A percentile compares a stretch with the other conserved stretches of the same genome.
Conservation (phyloP, 371 early-diverging fungal species). For the Entomophthora muscae region DNA sequence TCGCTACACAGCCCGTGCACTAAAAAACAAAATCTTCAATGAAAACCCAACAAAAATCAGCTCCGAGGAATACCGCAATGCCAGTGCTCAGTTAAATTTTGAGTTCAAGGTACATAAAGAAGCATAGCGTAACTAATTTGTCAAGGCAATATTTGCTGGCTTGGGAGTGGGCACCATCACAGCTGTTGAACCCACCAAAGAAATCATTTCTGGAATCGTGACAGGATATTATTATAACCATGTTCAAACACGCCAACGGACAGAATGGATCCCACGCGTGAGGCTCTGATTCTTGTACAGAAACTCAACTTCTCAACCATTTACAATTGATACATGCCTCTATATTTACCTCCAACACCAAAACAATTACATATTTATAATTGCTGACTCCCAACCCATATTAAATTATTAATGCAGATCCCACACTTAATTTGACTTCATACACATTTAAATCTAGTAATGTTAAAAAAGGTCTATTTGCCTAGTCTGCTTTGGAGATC, state of each 20-base stretch:
- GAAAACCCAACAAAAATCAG: background rate
- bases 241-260: background rate
- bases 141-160: slow-evolving; percentile 6
- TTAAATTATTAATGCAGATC: too few relatives aligned
- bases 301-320: too few relatives aligned
- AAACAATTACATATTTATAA: too few relatives aligned
- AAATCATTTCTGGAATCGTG: slow-evolving; percentile 2
- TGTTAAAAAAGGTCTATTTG: too few relatives aligned
- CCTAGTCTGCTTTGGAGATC: too few relatives aligned
- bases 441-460: too few relatives aligned
- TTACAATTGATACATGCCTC: too few relatives aligned
- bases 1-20: background rate
- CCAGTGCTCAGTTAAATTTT: background rate
- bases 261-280: background rate
- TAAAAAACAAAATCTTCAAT: slow-evolving; percentile 6
- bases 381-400: too few relatives aligned
- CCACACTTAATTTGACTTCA: too few relatives aligned
- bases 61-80: background rate
- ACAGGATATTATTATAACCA: slow-evolving; percentile 2
- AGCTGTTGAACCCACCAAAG: background rate
- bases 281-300: slow-evolving; percentile 4
- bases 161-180: background rate
- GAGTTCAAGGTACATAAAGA: background rate
- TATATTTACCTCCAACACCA: too few relatives aligned
- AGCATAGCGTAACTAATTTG: background rate